Evolutionary conservation across 164 flowering plant species (phyloP).

Genomic region (Umbilicus rupestris): DNA sequence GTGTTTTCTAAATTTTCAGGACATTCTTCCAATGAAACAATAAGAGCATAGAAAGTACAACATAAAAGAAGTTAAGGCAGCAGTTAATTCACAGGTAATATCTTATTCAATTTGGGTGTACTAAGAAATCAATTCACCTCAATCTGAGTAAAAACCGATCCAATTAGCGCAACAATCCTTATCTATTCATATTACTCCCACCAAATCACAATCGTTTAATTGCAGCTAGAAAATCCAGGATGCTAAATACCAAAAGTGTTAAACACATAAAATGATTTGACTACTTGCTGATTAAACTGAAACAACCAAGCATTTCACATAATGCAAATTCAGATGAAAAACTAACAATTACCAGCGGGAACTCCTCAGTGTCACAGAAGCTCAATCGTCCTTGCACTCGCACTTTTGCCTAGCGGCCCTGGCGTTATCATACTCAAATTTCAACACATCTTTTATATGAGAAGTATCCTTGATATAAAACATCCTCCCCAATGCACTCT

Average conservation of each 20-base stretch:
- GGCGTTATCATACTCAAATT: conserved; percentile 62
- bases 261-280: not conserved
- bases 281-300: not conserved
- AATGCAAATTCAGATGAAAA: not conserved
- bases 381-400: conserved; percentile 2
- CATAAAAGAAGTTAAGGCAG: not conserved
- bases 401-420: conserved; percentile 8
- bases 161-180: no score
- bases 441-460: conserved; percentile 66
- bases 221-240: not conserved
- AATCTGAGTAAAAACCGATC: not conserved
- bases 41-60: not conserved
- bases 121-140: no score
- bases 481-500: conserved; percentile 62
- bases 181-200: not conserved
- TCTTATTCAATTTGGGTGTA: not conserved
- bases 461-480: conserved; percentile 89
- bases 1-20: no score
- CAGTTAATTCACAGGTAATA: not conserved
- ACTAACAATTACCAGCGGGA: not conserved
- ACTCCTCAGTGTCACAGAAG: not conserved
- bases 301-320: not conserved
- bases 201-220: not conserved
- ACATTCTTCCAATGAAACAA: not conserved
- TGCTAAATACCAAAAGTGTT: not conserved